These are phyloP conservation scores for Solanum chacoense DNA, from an alignment of 305 asterid genomes.

Conservation along the genomic window DNA sequence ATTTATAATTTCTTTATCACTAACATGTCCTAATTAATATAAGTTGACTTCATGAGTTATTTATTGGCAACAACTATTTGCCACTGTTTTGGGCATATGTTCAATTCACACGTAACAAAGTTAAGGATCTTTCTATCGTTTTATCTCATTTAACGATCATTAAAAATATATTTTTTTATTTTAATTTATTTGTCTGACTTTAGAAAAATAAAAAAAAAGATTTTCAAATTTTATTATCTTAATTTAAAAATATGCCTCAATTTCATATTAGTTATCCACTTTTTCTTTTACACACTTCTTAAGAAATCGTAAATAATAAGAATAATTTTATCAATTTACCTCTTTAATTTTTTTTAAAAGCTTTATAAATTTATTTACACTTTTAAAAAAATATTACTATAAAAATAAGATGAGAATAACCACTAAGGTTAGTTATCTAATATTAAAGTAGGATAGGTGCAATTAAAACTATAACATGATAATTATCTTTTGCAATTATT, in stretches of 20 bases:
- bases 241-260: too few species aligned
- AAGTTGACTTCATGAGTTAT: neutral
- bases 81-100: neutral
- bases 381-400: too few species aligned
- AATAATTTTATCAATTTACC: neutral
- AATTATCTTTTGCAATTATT: neutral
- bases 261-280: neutral
- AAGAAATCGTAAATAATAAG: too few species aligned
- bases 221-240: too few species aligned
- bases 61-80: neutral
- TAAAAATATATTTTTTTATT: neutral
- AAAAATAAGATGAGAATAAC: neutral
- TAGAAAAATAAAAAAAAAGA: too few species aligned
- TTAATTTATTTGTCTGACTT: neutral
- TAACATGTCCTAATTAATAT: neutral
- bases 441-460: neutral
- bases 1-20: neutral
- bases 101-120: neutral
- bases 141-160: neutral
- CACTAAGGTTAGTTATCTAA: neutral
- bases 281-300: neutral
- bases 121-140: neutral
- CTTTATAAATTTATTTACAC: neutral
- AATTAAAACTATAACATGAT: neutral
- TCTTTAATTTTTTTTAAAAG: too few species aligned